Evolutionary conservation across 148 eudicot species (phyloP).

Genomic region (Diospyros lotus): DNA sequence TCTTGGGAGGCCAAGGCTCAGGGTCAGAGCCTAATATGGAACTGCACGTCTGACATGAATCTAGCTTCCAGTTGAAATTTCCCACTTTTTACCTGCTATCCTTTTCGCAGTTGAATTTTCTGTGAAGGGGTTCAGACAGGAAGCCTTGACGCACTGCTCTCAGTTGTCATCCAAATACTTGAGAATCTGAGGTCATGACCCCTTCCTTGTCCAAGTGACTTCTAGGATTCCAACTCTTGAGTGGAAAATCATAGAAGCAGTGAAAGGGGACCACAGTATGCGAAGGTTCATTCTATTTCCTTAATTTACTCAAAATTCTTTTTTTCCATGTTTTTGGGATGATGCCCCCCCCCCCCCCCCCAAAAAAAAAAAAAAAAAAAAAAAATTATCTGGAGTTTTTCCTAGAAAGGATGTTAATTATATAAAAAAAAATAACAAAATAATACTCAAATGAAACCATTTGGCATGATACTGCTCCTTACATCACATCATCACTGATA

Average conservation of each 20-base stretch:
- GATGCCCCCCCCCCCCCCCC: conserved; percentile 5
- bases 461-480: too few species aligned
- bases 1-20: too few species aligned
- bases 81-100: neutral
- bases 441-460: too few species aligned
- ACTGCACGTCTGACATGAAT: too few species aligned
- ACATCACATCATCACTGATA: too few species aligned
- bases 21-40: too few species aligned
- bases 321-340: conserved; percentile 13
- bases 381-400: too few species aligned
- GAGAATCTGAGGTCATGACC: conserved; percentile 99
- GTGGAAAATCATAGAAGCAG: conserved; percentile 13
- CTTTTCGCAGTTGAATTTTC: conserved; percentile 67
- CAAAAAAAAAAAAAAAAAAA: too few species aligned
- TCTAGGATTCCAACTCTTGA: conserved; percentile 78
- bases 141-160: conserved; percentile 79
- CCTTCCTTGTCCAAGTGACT: conserved; percentile 88
- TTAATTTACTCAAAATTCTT: conserved; percentile 1
- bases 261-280: conserved; percentile 7
- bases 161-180: conserved; percentile 73
- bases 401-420: neutral
- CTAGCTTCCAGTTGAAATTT: neutral
- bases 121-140: conserved; percentile 84
- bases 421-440: too few species aligned
- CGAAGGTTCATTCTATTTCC: conserved; percentile 13